These are phyloP conservation scores for Leccinum solheimii DNA, from an alignment of 1,284 basidiomycete genomes.

Conservation along the genomic window DNA sequence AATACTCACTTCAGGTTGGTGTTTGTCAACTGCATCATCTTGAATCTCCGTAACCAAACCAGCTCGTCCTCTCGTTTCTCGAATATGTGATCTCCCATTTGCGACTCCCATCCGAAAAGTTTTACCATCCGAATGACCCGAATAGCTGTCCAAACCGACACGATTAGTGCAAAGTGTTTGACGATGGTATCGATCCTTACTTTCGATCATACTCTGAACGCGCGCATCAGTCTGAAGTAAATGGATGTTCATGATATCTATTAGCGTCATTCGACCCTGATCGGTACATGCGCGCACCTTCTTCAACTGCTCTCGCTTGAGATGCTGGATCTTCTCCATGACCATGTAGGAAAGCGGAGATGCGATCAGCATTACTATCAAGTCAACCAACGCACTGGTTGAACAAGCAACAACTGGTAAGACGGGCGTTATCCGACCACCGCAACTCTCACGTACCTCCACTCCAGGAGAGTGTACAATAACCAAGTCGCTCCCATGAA, in stretches of 20 bases:
- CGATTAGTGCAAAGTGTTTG: background rate
- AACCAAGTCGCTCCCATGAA: background rate
- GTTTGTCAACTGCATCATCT: constrained; percentile 1
- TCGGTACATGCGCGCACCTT: background rate
- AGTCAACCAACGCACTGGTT: background rate
- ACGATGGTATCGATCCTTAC: background rate
- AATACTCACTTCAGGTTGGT: background rate
- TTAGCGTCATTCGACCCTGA: background rate
- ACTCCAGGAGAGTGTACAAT: background rate
- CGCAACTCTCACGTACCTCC: background rate
- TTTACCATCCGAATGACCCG: constrained; percentile 1
- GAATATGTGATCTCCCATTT: background rate
- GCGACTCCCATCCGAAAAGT: constrained; percentile 2
- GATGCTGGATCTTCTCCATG: background rate
- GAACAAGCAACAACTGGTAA: background rate
- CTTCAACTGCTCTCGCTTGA: background rate
- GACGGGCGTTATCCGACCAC: background rate
- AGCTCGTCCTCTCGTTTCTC: constrained; percentile 1
- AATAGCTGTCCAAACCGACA: background rate
- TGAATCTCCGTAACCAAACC: background rate
- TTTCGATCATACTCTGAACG: background rate
- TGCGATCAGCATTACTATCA: background rate
- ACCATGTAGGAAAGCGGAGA: background rate
- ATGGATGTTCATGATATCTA: background rate
- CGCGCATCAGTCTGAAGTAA: background rate